Evolutionary conservation across 75 land plant genomes (phyloP).

Genomic region (Ceratopteris richardii): DNA sequence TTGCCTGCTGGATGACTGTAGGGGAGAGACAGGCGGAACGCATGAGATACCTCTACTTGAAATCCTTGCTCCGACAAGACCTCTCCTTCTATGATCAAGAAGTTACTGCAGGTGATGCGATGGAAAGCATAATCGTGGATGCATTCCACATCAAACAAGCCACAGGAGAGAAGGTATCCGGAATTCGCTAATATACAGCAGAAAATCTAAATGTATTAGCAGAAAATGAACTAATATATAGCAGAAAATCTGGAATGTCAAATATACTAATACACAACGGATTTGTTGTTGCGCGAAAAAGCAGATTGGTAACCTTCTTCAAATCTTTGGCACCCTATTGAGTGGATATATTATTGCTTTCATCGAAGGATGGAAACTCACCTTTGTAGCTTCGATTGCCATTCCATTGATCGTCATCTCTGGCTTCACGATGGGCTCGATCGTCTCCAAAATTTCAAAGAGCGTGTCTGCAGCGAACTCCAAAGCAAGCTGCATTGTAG

Average conservation of each 20-base stretch:
- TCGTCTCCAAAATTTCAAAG: conserved; percentile 4
- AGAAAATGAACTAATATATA: too few relatives aligned
- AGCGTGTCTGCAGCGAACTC: conserved; percentile 1
- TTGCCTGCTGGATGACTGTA: conserved; percentile 43
- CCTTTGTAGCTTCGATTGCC: conserved; percentile 15
- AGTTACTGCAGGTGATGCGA: too few relatives aligned
- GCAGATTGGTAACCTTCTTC: conserved; percentile 60
- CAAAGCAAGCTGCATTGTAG: conserved; percentile 19
- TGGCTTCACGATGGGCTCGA: conserved; percentile 11
- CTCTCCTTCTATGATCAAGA: too few relatives aligned
- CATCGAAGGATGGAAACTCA: conserved; percentile 20
- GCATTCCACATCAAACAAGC: conserved; percentile 34
- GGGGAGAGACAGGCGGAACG: conserved; percentile 50
- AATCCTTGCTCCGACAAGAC: too few relatives aligned
- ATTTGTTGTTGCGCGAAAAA: too few relatives aligned
- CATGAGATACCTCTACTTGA: too few relatives aligned
- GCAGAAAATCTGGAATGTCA: too few relatives aligned
- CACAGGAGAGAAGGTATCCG: conserved; percentile 36
- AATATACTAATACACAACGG: too few relatives aligned
- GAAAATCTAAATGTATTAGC: conserved; percentile 1
- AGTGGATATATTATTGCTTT: conserved; percentile 18
- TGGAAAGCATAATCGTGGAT: conserved; percentile 3
- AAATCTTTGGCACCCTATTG: conserved; percentile 26
- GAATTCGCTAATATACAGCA: too few relatives aligned
- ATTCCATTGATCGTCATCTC: conserved; percentile 18